These are phyloP conservation scores for Fusarium sp. DNA, from an alignment of 2,329 filamentous ascomycete genomes.

Conservation along the genomic window DNA sequence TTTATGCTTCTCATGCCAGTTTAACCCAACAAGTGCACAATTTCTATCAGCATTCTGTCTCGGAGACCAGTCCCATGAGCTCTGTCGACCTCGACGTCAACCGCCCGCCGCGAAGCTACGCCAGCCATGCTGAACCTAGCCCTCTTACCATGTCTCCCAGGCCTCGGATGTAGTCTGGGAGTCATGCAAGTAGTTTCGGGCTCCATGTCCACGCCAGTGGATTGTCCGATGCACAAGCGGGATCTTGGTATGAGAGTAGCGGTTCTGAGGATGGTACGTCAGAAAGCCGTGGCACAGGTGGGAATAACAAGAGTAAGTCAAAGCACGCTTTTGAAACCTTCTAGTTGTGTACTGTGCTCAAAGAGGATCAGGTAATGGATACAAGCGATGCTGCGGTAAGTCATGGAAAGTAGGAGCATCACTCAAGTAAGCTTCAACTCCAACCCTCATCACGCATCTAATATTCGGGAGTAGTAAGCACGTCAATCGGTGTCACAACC, in stretches of 20 bases:
- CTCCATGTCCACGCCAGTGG: conserved; percentile 8
- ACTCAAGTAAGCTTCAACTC: conserved; percentile 8
- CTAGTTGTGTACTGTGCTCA: neutral
- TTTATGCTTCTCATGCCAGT: neutral
- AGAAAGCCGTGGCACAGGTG: neutral
- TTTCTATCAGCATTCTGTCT: neutral
- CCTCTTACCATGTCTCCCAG: conserved; percentile 20
- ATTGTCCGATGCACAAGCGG: conserved; percentile 25
- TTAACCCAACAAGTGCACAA: neutral
- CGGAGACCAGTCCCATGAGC: neutral
- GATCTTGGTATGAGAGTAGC: conserved; percentile 2
- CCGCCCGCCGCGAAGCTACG: neutral
- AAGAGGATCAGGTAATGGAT: accelerated
- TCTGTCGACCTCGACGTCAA: neutral
- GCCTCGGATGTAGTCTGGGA: conserved; percentile 20
- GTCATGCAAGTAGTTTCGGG: conserved; percentile 21
- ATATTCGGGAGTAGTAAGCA: conserved; percentile 16
- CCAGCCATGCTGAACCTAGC: neutral
- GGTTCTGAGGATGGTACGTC: neutral
- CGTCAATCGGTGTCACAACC: conserved; percentile 4
- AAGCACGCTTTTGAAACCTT: neutral
- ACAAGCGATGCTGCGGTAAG: conserved; percentile 1
- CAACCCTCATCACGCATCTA: neutral
- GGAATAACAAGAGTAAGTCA: neutral
- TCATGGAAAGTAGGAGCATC: neutral